Percentiles rank a stretch among this genome's conserved stretches.
These are phyloP conservation scores for Geranomyces michiganensis DNA, from an alignment of 192 early-diverging fungal species.

Conservation along the genomic window DNA sequence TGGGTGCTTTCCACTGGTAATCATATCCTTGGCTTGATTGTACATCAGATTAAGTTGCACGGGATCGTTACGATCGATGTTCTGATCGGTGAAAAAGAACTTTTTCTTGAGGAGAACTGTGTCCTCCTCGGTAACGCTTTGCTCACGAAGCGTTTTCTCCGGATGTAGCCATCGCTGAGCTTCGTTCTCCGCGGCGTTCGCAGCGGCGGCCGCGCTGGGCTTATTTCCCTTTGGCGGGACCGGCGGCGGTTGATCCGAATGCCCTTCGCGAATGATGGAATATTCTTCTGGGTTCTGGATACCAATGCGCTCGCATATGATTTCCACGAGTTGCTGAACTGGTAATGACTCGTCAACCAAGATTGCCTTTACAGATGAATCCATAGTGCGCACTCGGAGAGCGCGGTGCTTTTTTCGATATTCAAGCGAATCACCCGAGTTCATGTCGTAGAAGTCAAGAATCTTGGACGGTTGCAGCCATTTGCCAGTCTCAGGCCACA, in stretches of 20 bases:
- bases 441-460: conserved; percentile 64
- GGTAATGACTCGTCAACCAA: conserved; percentile 55
- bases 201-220: neutral
- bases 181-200: neutral
- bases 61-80: conserved; percentile 61
- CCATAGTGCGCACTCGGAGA: conserved; percentile 56
- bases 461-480: conserved; percentile 57
- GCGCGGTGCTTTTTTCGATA: conserved; percentile 62
- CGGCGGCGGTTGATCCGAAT: neutral
- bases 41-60: conserved; percentile 64
- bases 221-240: conserved; percentile 8
- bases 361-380: conserved; percentile 56
- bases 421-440: conserved; percentile 56
- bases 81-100: conserved; percentile 65
- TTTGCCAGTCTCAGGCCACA: conserved; percentile 55
- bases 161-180: conserved; percentile 55
- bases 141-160: conserved; percentile 56
- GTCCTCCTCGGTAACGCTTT: conserved; percentile 52
- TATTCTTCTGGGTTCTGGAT: conserved; percentile 63
- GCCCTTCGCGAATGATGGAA: conserved; percentile 48
- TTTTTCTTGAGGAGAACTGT: conserved; percentile 63
- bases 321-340: conserved; percentile 48
- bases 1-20: conserved; percentile 55
- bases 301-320: conserved; percentile 59
- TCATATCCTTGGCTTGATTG: conserved; percentile 57